These are phyloP conservation scores for Salicornia ramosissima DNA, from an alignment of 148 eudicot genomes.

Conservation along the genomic window DNA sequence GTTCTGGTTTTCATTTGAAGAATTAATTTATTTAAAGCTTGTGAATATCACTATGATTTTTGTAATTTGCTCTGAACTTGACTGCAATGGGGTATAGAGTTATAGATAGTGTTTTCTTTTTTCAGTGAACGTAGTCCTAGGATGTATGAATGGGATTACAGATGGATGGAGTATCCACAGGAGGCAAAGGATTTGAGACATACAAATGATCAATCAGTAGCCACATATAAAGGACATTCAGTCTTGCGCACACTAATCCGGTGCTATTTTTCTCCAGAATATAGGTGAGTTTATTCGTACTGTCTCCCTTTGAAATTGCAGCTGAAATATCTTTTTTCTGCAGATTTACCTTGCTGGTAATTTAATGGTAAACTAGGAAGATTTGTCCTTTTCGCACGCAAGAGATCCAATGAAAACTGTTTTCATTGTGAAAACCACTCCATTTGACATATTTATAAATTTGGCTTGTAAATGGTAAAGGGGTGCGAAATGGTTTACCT, in stretches of 20 bases:
- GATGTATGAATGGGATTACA: conserved; percentile 62
- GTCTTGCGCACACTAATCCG: conserved; percentile 85
- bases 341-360: no score
- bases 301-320: neutral
- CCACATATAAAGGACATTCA: conserved; percentile 73
- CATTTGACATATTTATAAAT: no score
- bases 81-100: neutral
- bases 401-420: no score
- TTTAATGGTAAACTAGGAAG: no score
- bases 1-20: no score
- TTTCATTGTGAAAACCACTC: no score
- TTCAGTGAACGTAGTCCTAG: conserved; percentile 31
- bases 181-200: conserved; percentile 39
- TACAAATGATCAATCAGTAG: conserved; percentile 62
- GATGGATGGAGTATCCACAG: conserved; percentile 75
- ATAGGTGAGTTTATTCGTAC: conserved; percentile 36
- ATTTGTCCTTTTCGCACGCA: no score
- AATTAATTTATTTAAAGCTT: no score
- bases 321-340: neutral
- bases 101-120: neutral
- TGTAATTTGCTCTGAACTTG: neutral
- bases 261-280: conserved; percentile 80
- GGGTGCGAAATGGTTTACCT: no score
- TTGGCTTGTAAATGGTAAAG: no score
- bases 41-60: neutral